Conservation (phyloP, 306 rosid species). For the Medicago ruthenica region DNA sequence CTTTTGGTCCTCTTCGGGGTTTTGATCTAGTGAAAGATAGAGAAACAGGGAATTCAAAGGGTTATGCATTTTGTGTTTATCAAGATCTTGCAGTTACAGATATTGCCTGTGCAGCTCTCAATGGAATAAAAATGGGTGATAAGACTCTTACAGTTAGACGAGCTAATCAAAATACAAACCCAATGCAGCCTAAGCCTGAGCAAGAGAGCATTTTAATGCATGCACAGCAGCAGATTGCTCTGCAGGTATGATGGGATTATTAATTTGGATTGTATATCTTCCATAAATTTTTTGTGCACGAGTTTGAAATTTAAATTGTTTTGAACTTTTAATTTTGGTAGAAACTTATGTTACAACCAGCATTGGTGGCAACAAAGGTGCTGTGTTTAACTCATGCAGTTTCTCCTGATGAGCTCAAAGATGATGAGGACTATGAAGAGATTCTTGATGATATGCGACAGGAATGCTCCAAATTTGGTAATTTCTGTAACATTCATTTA, state of each 20-base stretch:
- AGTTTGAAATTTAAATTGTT: constrained; percentile 16
- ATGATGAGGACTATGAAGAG: constrained; percentile 89
- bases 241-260: constrained; percentile 67
- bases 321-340: constrained; percentile 42
- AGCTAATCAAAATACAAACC: constrained; percentile 92
- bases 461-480: constrained; percentile 95
- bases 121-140: constrained; percentile 99
- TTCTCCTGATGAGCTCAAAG: constrained; percentile 85
- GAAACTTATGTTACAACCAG: constrained; percentile 92
- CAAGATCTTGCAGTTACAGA: constrained; percentile 99
- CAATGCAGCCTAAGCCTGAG: constrained; percentile 87
- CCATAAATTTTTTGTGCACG: not conserved
- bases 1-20: constrained; percentile 96
- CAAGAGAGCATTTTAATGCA: constrained; percentile 91
- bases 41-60: constrained; percentile 98
- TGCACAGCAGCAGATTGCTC: constrained; percentile 96
- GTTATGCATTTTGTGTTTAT: constrained; percentile 98
- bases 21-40: constrained; percentile 98
- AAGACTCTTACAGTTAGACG: constrained; percentile 98
- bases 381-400: constrained; percentile 87
- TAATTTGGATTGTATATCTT: not conserved
- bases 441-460: constrained; percentile 90
- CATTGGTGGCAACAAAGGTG: constrained; percentile 78
- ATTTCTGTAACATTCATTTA: constrained; percentile 36
- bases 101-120: constrained; percentile 98